Conservation (phyloP, 441 rosid species). For the Pelargonium australe region DNA sequence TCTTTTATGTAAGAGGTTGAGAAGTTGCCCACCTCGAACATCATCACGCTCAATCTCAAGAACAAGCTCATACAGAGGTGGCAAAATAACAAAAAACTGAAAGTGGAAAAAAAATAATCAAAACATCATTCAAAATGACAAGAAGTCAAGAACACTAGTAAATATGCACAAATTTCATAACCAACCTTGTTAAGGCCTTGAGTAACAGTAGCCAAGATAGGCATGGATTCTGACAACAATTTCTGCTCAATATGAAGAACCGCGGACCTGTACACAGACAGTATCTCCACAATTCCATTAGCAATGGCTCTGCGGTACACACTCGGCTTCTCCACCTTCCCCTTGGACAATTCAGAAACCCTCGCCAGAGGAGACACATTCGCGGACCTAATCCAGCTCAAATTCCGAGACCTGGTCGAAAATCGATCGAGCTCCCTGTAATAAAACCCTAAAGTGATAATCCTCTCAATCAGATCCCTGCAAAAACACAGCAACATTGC, state of each 20-base stretch:
- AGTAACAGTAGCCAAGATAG: constrained; percentile 74
- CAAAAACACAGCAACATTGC: constrained; percentile 14
- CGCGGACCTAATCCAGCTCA: constrained; percentile 76
- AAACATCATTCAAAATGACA: constrained; percentile 1
- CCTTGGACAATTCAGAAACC: constrained; percentile 39
- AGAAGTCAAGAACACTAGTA: background rate
- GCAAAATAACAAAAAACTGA: constrained; percentile 83
- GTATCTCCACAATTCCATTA: constrained; percentile 88
- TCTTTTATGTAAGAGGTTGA: constrained; percentile 74
- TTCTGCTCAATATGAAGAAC: constrained; percentile 87
- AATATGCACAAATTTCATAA: background rate
- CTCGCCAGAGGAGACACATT: constrained; percentile 45
- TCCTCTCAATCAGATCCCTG: constrained; percentile 82
- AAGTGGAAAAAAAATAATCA: background rate
- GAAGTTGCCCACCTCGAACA: constrained; percentile 86
- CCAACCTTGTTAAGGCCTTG: constrained; percentile 87
- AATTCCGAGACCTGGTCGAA: constrained; percentile 62
- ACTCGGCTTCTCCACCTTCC: constrained; percentile 40
- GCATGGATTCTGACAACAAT: constrained; percentile 65
- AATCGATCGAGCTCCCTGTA: constrained; percentile 87
- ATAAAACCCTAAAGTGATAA: constrained; percentile 76
- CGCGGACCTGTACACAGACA: constrained; percentile 79
- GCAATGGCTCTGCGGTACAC: constrained; percentile 85
- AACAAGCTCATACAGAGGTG: constrained; percentile 81
- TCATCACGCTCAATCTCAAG: constrained; percentile 86